phyloP scores from a whole-genome alignment of 2,329 filamentous ascomycete species.

The Tolypocladium inflatum region DNA sequence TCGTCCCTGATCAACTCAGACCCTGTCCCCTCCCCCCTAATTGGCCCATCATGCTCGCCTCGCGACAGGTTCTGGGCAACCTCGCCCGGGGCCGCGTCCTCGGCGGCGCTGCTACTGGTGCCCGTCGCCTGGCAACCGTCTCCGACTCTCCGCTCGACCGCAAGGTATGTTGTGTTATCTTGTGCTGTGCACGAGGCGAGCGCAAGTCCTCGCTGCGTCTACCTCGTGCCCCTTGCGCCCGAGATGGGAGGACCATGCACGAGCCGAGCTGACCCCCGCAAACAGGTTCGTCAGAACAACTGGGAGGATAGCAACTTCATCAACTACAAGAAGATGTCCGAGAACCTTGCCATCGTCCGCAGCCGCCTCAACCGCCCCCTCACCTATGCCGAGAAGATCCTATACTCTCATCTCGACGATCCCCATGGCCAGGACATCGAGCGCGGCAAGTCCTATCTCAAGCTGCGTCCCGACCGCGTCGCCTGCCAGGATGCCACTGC shows the following conservation, averaged over 20 bases:
- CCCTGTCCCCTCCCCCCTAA: slow-evolving; percentile 19
- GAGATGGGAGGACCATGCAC: not conserved
- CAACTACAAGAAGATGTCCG: slow-evolving; percentile 99
- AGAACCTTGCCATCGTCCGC: slow-evolving; percentile 90
- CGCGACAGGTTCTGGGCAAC: slow-evolving; percentile 59
- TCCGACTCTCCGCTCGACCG: slow-evolving; percentile 77
- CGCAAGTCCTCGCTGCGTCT: not conserved
- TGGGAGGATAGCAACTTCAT: slow-evolving; percentile 95
- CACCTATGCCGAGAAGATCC: slow-evolving; percentile 94
- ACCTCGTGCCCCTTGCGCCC: not conserved
- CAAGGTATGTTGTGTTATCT: slow-evolving; percentile 51
- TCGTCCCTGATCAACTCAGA: slow-evolving; percentile 11
- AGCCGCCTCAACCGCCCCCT: slow-evolving; percentile 83
- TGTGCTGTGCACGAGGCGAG: not conserved
- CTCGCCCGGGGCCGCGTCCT: slow-evolving; percentile 52
- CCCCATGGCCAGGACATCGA: slow-evolving; percentile 93
- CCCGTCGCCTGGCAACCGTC: slow-evolving; percentile 74
- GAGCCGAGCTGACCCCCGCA: not conserved
- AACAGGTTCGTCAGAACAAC: slow-evolving; percentile 83
- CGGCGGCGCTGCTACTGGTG: slow-evolving; percentile 46
- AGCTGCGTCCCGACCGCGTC: slow-evolving; percentile 92
- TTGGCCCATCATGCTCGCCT: slow-evolving; percentile 54
- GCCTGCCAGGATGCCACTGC: slow-evolving; percentile 99
- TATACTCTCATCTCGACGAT: slow-evolving; percentile 98
- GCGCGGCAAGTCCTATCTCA: slow-evolving; percentile 91